These are phyloP conservation scores for Plantago elongata DNA, from an alignment of 257 asterid genomes.

Conservation along the genomic window DNA sequence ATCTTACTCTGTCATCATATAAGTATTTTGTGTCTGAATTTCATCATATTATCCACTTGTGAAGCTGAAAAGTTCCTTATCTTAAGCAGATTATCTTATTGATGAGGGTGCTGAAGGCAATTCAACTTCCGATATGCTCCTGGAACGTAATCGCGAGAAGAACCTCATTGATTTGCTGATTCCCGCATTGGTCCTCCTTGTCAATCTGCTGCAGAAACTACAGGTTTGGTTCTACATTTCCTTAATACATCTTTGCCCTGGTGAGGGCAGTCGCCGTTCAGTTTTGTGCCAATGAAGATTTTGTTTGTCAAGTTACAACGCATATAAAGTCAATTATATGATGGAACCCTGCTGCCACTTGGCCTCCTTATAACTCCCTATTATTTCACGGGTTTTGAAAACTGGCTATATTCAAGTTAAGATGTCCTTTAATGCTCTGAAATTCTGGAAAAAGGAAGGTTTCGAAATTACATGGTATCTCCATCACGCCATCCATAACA, in stretches of 20 bases:
- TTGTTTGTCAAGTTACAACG: not conserved
- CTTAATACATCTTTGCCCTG: not conserved
- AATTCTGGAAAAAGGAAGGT: too few species aligned
- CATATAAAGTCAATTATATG: not conserved
- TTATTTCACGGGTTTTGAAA: too few species aligned
- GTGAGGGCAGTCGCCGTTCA: not conserved
- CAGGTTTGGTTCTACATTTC: slow-evolving; percentile 42
- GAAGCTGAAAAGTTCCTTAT: slow-evolving; percentile 24
- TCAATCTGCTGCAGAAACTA: slow-evolving; percentile 75
- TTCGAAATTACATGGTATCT: too few species aligned
- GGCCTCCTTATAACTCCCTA: too few species aligned
- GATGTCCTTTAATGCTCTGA: too few species aligned
- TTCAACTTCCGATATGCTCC: slow-evolving; percentile 84
- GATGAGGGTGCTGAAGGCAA: slow-evolving; percentile 91
- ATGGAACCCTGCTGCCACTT: not conserved
- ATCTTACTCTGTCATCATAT: not conserved
- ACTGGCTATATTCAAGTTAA: too few species aligned
- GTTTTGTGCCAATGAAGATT: slow-evolving; percentile 15
- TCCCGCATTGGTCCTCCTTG: slow-evolving; percentile 75
- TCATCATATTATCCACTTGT: not conserved
- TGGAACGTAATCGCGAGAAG: slow-evolving; percentile 93
- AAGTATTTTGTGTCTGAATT: slow-evolving; percentile 16
- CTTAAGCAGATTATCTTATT: slow-evolving; percentile 81
- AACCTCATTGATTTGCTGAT: slow-evolving; percentile 74
- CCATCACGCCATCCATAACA: too few species aligned